Conservation (phyloP, 768 basidiomycete genomes). For the Pulveroboletus ravenelii region DNA sequence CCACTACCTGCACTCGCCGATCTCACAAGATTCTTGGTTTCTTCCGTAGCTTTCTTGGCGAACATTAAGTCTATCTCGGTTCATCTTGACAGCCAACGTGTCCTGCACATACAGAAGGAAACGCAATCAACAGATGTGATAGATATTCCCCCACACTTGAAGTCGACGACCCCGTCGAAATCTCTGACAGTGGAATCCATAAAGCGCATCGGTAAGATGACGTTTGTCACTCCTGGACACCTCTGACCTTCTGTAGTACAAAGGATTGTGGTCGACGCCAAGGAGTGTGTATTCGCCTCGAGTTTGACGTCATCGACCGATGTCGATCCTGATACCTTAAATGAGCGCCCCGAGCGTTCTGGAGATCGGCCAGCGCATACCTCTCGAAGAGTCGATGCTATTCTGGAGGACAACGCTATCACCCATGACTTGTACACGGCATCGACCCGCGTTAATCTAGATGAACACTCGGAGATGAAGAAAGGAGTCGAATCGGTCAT, state of each 20-base stretch:
- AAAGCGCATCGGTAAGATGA: conserved; percentile 4
- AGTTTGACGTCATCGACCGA: background rate
- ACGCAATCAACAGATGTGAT: background rate
- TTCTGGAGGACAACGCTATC: background rate
- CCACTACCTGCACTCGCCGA: conserved; percentile 3
- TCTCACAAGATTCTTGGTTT: conserved; percentile 11
- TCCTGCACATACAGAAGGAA: conserved; percentile 1
- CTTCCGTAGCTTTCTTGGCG: conserved; percentile 7
- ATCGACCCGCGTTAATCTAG: background rate
- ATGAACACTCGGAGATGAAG: conserved; percentile 3
- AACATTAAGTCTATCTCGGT: conserved; percentile 4
- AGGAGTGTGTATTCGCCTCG: conserved; percentile 3
- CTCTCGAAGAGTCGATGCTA: background rate
- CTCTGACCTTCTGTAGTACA: conserved; percentile 7
- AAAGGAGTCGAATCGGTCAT: conserved; percentile 5
- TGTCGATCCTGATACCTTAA: background rate
- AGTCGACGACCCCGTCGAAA: background rate
- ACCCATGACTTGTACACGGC: conserved; percentile 14
- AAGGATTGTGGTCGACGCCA: conserved; percentile 4
- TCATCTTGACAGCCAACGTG: background rate
- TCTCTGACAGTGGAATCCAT: conserved; percentile 4
- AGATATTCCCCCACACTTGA: conserved; percentile 1
- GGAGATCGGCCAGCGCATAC: background rate
- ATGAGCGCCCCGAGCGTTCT: background rate
- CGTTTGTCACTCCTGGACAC: background rate